phyloP scores from a whole-genome alignment of 352 stramenopile genomes.

The Pythium rishiriense region DNA sequence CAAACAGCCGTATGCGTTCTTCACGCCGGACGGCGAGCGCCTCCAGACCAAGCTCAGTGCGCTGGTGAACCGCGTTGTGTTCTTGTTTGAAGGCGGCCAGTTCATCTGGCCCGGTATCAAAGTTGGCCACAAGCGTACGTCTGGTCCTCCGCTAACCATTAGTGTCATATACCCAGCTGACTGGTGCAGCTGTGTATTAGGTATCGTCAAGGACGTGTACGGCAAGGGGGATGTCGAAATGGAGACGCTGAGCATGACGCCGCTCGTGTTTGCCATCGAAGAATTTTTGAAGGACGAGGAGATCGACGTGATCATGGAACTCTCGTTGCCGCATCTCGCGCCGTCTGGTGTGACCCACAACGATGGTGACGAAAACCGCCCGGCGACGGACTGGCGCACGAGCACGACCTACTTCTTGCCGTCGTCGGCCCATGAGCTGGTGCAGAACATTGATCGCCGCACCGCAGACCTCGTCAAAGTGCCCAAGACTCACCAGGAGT shows the following conservation, averaged over 20 bases:
- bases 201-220: constrained; percentile 42
- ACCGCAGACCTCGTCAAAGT: constrained; percentile 66
- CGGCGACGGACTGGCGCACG: constrained; percentile 68
- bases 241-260: constrained; percentile 59
- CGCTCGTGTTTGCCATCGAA: constrained; percentile 67
- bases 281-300: constrained; percentile 74
- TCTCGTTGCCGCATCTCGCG: constrained; percentile 59
- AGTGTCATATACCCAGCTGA: background rate
- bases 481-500: constrained; percentile 56
- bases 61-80: constrained; percentile 50
- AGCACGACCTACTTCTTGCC: constrained; percentile 76
- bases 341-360: constrained; percentile 61
- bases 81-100: constrained; percentile 71
- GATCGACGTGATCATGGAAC: constrained; percentile 65
- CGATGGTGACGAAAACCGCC: constrained; percentile 62
- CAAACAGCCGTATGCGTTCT: constrained; percentile 66
- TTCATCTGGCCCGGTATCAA: constrained; percentile 71
- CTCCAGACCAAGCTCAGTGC: constrained; percentile 35
- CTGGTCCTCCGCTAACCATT: background rate
- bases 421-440: constrained; percentile 37
- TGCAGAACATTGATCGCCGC: constrained; percentile 59
- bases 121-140: constrained; percentile 60
- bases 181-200: constrained; percentile 14
- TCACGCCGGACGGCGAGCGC: constrained; percentile 46
- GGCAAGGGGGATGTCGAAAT: constrained; percentile 49